phyloP scores from a whole-genome alignment of 352 stramenopile species.

The Peronospora destructor region DNA sequence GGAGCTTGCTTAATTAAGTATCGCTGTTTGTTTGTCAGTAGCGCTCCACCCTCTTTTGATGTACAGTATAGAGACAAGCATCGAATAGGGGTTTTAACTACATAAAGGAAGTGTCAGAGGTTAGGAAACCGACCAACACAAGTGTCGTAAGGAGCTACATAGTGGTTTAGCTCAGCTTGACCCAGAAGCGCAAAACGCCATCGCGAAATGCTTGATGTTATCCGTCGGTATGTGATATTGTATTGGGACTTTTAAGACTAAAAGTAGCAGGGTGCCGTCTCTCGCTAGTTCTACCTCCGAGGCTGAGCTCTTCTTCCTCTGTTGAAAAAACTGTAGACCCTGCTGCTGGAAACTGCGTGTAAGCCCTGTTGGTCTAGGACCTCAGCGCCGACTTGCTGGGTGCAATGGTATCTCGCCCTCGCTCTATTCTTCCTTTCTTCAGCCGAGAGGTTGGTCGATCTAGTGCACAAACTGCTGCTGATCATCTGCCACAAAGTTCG shows the following conservation, averaged over 20 bases:
- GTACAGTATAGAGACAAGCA: constrained; percentile 26
- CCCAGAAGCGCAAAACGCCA: too few relatives aligned
- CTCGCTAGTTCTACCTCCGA: constrained; percentile 35
- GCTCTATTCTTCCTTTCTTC: constrained; percentile 24
- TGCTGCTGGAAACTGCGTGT: constrained; percentile 23
- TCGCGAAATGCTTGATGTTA: not conserved
- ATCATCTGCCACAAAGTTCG: constrained; percentile 47
- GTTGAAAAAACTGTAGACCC: constrained; percentile 39
- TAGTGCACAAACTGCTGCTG: constrained; percentile 82
- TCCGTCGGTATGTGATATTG: constrained; percentile 28
- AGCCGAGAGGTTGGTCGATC: constrained; percentile 17
- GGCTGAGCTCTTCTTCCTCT: constrained; percentile 42
- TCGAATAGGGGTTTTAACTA: constrained; percentile 14
- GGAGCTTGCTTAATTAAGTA: constrained; percentile 25
- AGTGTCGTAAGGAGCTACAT: constrained; percentile 13
- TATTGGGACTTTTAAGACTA: constrained; percentile 26
- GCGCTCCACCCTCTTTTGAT: constrained; percentile 10
- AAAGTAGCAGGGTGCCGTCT: constrained; percentile 27
- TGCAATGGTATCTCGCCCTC: constrained; percentile 26
- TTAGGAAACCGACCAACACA: constrained; percentile 17
- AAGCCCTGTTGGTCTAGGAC: constrained; percentile 26
- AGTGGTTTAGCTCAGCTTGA: not conserved
- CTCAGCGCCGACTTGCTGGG: constrained; percentile 25
- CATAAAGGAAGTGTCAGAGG: constrained; percentile 23
- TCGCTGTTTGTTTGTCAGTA: constrained; percentile 21